A percentile compares a stretch with the other conserved stretches of the same genome.
phyloP scores from a whole-genome alignment of 176 grass and related monocot species.

The Otatea glauca region DNA sequence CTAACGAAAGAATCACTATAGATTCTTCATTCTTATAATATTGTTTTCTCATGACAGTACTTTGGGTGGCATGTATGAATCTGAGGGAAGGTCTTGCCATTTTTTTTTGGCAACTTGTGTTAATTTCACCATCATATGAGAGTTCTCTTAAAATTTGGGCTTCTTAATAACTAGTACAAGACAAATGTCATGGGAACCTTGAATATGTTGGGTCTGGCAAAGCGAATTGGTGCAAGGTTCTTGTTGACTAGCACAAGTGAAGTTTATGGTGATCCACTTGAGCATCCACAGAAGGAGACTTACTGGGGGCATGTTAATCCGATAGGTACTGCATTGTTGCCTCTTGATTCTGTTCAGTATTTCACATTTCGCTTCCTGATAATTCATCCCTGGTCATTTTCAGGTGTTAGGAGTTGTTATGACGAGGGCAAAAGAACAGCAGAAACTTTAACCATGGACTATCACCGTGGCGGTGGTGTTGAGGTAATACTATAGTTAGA shows the following conservation, averaged over 20 bases:
- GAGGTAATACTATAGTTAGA: constrained; percentile 52
- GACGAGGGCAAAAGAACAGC: constrained; percentile 83
- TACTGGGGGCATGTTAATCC: constrained; percentile 99
- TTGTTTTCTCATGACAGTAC: not conserved
- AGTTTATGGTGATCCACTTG: constrained; percentile 95
- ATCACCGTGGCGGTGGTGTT: constrained; percentile 76
- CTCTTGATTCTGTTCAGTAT: not conserved
- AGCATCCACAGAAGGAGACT: constrained; percentile 90
- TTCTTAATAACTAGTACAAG: constrained; percentile 68
- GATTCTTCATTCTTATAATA: not conserved
- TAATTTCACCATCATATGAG: not conserved
- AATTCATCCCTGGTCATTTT: constrained; percentile 19
- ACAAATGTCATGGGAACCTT: constrained; percentile 98
- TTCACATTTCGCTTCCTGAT: constrained; percentile 18
- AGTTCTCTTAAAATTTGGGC: constrained; percentile 27
- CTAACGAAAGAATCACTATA: not conserved
- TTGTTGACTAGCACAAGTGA: constrained; percentile 88
- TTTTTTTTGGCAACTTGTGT: not conserved
- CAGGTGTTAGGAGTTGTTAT: constrained; percentile 91
- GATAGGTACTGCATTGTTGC: constrained; percentile 58
- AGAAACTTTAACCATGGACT: constrained; percentile 88
- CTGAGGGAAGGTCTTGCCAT: too few species aligned
- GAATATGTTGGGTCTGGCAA: constrained; percentile 96
- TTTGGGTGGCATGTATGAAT: not conserved
- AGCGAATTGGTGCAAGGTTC: constrained; percentile 91